phyloP scores from a whole-genome alignment of 495 filamentous ascomycete genomes.

The Parathielavia appendiculata region DNA sequence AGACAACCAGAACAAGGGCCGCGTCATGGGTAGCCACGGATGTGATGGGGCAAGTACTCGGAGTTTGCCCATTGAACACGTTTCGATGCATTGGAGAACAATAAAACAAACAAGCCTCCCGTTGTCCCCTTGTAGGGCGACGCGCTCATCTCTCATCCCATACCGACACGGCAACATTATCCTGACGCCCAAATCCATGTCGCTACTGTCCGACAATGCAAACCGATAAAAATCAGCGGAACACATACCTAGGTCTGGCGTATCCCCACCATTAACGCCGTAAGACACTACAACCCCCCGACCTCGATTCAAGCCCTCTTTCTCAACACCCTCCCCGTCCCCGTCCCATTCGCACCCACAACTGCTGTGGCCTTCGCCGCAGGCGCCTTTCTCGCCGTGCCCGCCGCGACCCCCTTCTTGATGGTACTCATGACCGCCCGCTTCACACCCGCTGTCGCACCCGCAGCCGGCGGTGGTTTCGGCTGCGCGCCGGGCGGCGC shows the following conservation, averaged over 20 bases:
- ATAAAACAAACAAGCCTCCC: neutral
- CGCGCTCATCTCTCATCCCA: neutral
- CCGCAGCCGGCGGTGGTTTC: slow-evolving; percentile 19
- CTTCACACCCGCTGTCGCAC: slow-evolving; percentile 31
- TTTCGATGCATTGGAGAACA: neutral
- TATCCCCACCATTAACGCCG: neutral
- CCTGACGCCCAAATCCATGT: too few relatives aligned
- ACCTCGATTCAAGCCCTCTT: slow-evolving; percentile 39
- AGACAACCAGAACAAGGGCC: neutral
- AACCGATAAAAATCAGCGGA: neutral
- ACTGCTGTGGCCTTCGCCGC: slow-evolving; percentile 31
- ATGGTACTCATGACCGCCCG: slow-evolving; percentile 40
- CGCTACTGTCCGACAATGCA: too few relatives aligned
- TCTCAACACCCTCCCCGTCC: slow-evolving; percentile 43
- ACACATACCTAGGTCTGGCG: neutral
- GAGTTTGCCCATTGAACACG: neutral
- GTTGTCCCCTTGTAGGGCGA: neutral
- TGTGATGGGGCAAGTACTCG: neutral
- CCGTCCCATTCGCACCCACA: slow-evolving; percentile 16
- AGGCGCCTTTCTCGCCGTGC: slow-evolving; percentile 38
- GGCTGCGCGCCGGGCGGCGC: slow-evolving; percentile 24
- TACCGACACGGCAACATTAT: neutral
- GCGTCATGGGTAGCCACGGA: neutral
- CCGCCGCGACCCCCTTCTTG: slow-evolving; percentile 35
- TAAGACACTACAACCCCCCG: neutral